Percentiles rank a stretch among this genome's conserved stretches.
These are phyloP conservation scores for Saccharomyces hybrid DNA, from an alignment of 1,139 yeast genomes.

Conservation along the genomic window DNA sequence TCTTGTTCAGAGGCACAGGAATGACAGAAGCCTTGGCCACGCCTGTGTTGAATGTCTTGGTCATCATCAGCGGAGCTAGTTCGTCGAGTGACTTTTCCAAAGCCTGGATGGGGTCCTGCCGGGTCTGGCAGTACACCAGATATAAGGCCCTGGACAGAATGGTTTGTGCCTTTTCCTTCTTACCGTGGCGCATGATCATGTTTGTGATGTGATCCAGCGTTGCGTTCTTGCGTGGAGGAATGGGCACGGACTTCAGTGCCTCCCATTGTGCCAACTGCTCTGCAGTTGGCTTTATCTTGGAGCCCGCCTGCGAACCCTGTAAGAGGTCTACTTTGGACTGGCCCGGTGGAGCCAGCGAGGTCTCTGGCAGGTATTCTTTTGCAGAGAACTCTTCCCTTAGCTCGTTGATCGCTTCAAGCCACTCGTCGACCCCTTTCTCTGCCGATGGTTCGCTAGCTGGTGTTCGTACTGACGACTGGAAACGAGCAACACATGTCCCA, in stretches of 20 bases:
- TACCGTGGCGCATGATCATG: slow-evolving; percentile 88
- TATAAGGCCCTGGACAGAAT: slow-evolving; percentile 71
- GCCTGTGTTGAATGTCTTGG: slow-evolving; percentile 74
- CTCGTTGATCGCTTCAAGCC: slow-evolving; percentile 55
- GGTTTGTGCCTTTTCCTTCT: slow-evolving; percentile 73
- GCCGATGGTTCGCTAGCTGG: slow-evolving; percentile 13
- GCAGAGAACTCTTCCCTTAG: slow-evolving; percentile 41
- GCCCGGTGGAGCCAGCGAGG: slow-evolving; percentile 31
- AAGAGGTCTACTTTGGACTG: slow-evolving; percentile 40
- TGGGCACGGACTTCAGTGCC: slow-evolving; percentile 41
- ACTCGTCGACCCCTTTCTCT: slow-evolving; percentile 57
- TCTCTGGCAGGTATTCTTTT: slow-evolving; percentile 31
- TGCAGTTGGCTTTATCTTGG: slow-evolving; percentile 39
- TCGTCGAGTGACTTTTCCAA: slow-evolving; percentile 69
- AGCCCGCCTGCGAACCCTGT: slow-evolving; percentile 20
- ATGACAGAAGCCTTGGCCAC: slow-evolving; percentile 74
- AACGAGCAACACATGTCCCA: not conserved
- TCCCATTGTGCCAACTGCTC: slow-evolving; percentile 53
- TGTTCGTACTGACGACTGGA: not conserved
- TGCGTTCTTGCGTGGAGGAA: slow-evolving; percentile 62
- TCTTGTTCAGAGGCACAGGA: slow-evolving; percentile 74
- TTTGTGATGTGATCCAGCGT: slow-evolving; percentile 71
- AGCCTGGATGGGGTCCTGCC: slow-evolving; percentile 62
- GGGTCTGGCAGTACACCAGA: slow-evolving; percentile 40
- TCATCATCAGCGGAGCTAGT: slow-evolving; percentile 77